These are phyloP conservation scores for Sorghum bicolor DNA, from an alignment of 176 grass and related monocot species.

Conservation along the genomic window DNA sequence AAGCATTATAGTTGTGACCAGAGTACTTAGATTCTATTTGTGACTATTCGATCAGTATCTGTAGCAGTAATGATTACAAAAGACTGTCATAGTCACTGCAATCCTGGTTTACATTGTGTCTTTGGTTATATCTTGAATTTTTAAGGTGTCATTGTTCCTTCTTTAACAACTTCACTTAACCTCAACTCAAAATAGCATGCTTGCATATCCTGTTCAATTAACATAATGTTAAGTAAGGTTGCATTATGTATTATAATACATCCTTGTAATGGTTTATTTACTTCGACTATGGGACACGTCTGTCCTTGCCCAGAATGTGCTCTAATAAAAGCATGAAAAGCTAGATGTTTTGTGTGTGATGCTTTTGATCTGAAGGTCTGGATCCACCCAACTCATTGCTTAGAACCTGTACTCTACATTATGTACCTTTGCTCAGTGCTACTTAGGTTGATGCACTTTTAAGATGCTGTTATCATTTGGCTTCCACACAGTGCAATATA, in stretches of 20 bases:
- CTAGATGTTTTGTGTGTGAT: background rate
- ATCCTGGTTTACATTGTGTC: background rate
- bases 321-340: background rate
- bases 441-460: slow-evolving; percentile 17
- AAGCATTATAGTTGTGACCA: background rate
- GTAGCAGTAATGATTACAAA: background rate
- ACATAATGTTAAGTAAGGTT: background rate
- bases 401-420: background rate
- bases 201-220: background rate
- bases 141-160: background rate
- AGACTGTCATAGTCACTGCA: background rate
- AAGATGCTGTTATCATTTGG: slow-evolving; percentile 22
- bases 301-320: background rate
- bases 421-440: background rate
- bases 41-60: background rate
- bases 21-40: background rate
- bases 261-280: background rate
- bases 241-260: background rate
- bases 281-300: background rate
- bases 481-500: background rate
- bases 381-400: background rate
- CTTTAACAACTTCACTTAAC: background rate
- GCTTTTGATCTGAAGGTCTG: background rate
- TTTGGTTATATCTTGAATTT: background rate
- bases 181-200: background rate